Evolutionary conservation across 2,329 filamentous ascomycete genomes (phyloP), one percentile per base, ranked within the genome.

Genomic region (Diaporthe helianthi): DNA sequence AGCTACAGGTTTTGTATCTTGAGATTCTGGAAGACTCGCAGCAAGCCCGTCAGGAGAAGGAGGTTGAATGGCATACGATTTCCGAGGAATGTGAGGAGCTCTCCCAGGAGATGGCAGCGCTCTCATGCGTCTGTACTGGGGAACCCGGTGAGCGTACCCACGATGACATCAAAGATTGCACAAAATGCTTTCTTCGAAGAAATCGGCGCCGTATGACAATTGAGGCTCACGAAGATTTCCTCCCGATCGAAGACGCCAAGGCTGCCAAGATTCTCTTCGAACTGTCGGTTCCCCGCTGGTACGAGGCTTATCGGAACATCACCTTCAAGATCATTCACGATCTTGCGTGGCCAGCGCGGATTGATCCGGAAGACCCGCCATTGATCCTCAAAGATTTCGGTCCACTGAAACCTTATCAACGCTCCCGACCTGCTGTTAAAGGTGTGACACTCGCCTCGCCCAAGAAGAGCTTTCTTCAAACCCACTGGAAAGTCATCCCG

Each of bases 251-350:
- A 1, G 66, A 74, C 0, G 74, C 78, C 4, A 61, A 68, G 1
- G 65, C 75, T 2, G 64, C 77, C 17, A 75, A 77, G 0, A 77
- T 80, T 0, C 72, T 84, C 0, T 84, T 84, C 36, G 83, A 85
- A 69, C 76, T 85, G 0, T 68, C 71, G 1, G 79, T 79, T 15
- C 82, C 81, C 0, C 63, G 70, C 7, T 71, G 71, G 0, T 76
- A 84, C 31, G 73, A 78, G 0, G 71, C 72, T 0, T 85, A 85
- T 69, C 78, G 83, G 15, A 79, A 82, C 69, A 74, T 75, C 0
- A 84, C 82, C 0, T 85, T 81, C 82, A 71, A 69, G 2, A 73
- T 84, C 3, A 72, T 81, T 2, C 73, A 73, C 0, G 67, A 68
- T 0, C 64, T 83, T 3, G 79, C 78, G 7, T 73, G 69, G 41